These are phyloP conservation scores for Yamagishiella unicocca DNA, from an alignment of 139 green algal genomes.

Conservation along the genomic window DNA sequence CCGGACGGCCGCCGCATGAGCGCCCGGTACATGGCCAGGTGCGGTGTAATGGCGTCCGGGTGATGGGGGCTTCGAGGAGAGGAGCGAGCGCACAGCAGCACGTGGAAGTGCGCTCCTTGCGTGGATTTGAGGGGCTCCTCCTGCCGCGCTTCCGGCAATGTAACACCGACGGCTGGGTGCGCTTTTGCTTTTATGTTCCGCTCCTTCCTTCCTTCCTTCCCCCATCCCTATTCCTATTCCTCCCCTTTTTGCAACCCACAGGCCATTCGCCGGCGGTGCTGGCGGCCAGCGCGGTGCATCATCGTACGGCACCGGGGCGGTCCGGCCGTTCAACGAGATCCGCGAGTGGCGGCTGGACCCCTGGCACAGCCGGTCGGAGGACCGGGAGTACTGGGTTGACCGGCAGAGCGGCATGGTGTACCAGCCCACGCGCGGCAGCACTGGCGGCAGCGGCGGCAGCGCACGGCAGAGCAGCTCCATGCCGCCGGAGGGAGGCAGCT, in stretches of 20 bases:
- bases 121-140: no score
- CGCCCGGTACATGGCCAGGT: conserved; percentile 5
- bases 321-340: conserved; percentile 15
- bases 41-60: no score
- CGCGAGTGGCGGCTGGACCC: conserved; percentile 38
- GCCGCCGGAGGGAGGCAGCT: conserved; percentile 11
- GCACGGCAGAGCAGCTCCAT: neutral
- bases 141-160: no score
- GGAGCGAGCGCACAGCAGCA: no score
- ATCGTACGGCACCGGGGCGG: neutral
- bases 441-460: neutral
- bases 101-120: no score
- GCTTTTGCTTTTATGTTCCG: no score
- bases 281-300: neutral
- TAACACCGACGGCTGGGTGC: no score
- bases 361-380: conserved; percentile 17
- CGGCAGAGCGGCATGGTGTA: conserved; percentile 31
- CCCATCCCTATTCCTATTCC: no score
- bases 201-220: no score
- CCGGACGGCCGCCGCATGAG: conserved; percentile 5
- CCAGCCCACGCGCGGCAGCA: neutral
- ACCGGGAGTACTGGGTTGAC: conserved; percentile 40
- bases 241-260: no score
- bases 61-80: no score
- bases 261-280: neutral